These are phyloP conservation scores for Cicer yamashitae DNA, from an alignment of 306 rosid genomes.

Conservation along the genomic window DNA sequence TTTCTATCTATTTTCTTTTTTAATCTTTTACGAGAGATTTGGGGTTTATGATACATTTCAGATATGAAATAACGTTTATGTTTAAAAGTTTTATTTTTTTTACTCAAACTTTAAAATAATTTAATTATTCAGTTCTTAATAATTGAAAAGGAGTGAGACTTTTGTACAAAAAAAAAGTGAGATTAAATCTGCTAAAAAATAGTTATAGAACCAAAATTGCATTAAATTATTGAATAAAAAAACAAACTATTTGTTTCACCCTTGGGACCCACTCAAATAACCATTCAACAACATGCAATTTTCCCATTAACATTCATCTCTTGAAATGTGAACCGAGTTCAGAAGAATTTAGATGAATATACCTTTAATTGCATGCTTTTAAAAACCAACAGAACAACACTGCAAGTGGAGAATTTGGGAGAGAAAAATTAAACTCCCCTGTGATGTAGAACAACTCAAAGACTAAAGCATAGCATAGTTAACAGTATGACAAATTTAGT, in stretches of 20 bases:
- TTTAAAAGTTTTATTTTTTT: too few species aligned
- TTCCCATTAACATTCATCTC: not conserved
- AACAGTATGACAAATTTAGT: not conserved
- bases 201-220: not conserved
- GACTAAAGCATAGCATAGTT: not conserved
- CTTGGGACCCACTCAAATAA: not conserved
- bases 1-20: not conserved
- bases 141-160: not conserved
- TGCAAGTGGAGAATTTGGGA: constrained; percentile 30
- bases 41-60: too few species aligned
- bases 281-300: not conserved
- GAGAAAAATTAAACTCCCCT: not conserved
- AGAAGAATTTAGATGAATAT: not conserved
- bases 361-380: constrained; percentile 17
- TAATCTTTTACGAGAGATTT: too few species aligned
- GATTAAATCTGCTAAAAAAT: too few species aligned
- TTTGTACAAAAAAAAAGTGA: too few species aligned
- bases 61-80: too few species aligned
- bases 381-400: constrained; percentile 22
- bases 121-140: not conserved
- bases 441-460: not conserved
- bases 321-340: not conserved
- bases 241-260: not conserved
- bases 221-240: too few species aligned
- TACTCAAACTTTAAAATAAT: too few species aligned